Evolutionary conservation across 306 rosid genomes (phyloP).

Genomic region (Inga leiocalycina): DNA sequence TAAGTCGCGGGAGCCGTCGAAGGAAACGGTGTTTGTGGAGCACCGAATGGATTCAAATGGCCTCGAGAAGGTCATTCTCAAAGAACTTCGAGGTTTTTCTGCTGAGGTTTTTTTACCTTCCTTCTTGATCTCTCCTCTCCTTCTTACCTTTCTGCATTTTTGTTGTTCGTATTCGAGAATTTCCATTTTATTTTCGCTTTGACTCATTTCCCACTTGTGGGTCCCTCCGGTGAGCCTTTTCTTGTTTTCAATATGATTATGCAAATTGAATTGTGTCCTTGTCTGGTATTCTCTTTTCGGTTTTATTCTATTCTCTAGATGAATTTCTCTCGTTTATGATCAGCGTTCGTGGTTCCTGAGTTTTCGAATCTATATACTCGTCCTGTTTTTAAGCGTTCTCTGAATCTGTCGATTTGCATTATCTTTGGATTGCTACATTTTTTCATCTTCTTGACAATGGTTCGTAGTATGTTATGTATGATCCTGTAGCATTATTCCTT

Average conservation of each 20-base stretch:
- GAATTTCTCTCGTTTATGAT: neutral
- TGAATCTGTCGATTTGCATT: neutral
- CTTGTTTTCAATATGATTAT: neutral
- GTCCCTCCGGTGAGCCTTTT: neutral
- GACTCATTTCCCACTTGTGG: neutral
- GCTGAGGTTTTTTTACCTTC: neutral
- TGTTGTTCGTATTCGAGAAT: neutral
- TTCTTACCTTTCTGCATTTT: neutral
- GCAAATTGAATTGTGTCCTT: neutral
- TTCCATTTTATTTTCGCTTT: neutral
- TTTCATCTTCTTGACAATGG: neutral
- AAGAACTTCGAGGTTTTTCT: neutral
- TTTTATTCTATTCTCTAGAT: neutral
- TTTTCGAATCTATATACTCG: no score
- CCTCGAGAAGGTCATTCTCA: constrained; percentile 58
- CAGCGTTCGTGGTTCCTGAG: no score
- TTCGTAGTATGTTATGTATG: neutral
- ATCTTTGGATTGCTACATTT: neutral
- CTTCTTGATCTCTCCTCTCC: neutral
- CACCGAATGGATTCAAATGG: constrained; percentile 54
- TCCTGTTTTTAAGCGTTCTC: neutral
- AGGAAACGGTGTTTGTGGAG: constrained; percentile 46
- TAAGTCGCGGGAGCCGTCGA: constrained; percentile 32
- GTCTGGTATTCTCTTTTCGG: neutral
- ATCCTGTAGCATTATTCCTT: neutral